Evolutionary conservation across 352 stramenopile species (phyloP).

Genomic region (Globisporangium nagaii): DNA sequence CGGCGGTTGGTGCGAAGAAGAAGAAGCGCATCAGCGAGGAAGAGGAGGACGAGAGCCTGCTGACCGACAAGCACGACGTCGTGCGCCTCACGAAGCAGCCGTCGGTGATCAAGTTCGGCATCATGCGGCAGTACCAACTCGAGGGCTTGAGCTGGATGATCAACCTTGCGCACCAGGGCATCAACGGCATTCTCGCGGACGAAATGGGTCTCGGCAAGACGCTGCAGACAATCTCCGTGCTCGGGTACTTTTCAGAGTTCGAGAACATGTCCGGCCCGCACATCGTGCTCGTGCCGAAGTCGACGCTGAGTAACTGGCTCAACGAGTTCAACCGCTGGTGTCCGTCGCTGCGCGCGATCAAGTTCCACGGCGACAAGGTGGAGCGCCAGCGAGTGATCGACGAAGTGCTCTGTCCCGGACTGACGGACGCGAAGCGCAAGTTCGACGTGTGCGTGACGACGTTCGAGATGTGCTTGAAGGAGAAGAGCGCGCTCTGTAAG

Average conservation of each 20-base stretch:
- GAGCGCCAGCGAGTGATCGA: constrained; percentile 83
- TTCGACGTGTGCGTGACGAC: constrained; percentile 97
- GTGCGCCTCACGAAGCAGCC: constrained; percentile 91
- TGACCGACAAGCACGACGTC: constrained; percentile 79
- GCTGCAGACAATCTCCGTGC: constrained; percentile 89
- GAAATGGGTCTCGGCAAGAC: constrained; percentile 99
- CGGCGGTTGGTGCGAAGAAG: constrained; percentile 52
- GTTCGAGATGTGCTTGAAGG: constrained; percentile 95
- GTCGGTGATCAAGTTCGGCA: constrained; percentile 89
- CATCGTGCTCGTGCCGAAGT: constrained; percentile 93
- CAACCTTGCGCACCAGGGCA: constrained; percentile 97
- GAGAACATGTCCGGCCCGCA: constrained; percentile 86
- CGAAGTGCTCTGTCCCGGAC: constrained; percentile 85
- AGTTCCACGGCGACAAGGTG: constrained; percentile 91
- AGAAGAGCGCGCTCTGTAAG: constrained; percentile 84
- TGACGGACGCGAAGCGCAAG: constrained; percentile 89
- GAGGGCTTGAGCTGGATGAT: constrained; percentile 98
- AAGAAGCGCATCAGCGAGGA: constrained; percentile 88
- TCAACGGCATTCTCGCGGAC: constrained; percentile 98
- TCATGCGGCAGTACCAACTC: constrained; percentile 98
- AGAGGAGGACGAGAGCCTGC: constrained; percentile 71
- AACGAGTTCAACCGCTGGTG: constrained; percentile 91
- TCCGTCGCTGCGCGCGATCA: constrained; percentile 87
- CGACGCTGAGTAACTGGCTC: constrained; percentile 93
- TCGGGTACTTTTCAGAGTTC: constrained; percentile 82